Conservation (phyloP, 2,329 filamentous ascomycete species). For the Neocatenulostroma microsporum region DNA sequence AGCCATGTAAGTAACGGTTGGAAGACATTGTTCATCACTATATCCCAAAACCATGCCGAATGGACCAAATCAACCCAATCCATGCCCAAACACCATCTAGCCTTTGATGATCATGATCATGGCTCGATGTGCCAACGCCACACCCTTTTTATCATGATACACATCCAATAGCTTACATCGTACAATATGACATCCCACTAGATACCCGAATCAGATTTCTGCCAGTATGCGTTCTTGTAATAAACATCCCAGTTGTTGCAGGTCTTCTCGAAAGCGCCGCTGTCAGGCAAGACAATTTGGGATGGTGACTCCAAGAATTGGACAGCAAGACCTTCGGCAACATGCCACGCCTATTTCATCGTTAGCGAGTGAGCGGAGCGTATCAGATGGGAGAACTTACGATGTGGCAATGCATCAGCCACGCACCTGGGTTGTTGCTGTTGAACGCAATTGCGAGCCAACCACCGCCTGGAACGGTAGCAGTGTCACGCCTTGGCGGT, state of each 20-base stretch:
- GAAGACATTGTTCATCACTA: too few species aligned
- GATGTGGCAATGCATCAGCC: slow-evolving; percentile 48
- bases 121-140: too few species aligned
- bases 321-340: slow-evolving; percentile 50
- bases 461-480: slow-evolving; percentile 38
- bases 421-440: slow-evolving; percentile 45
- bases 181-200: too few species aligned
- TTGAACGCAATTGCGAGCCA: slow-evolving; percentile 45
- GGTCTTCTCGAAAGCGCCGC: slow-evolving; percentile 21
- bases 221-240: slow-evolving; percentile 24
- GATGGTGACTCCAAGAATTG: slow-evolving; percentile 45
- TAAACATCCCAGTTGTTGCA: slow-evolving; percentile 32
- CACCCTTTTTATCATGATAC: too few species aligned
- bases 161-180: too few species aligned
- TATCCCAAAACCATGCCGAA: too few species aligned
- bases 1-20: too few species aligned
- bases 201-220: slow-evolving; percentile 35
- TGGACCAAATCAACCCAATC: too few species aligned
- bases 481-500: slow-evolving; percentile 44
- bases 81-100: too few species aligned
- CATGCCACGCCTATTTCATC: slow-evolving; percentile 44
- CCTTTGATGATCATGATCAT: too few species aligned
- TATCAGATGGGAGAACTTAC: slow-evolving; percentile 28
- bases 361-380: too few species aligned
- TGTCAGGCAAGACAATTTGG: slow-evolving; percentile 25